Evolutionary conservation across 176 grass and related monocot genomes (phyloP).

Genomic region (Dactylis glomerata): DNA sequence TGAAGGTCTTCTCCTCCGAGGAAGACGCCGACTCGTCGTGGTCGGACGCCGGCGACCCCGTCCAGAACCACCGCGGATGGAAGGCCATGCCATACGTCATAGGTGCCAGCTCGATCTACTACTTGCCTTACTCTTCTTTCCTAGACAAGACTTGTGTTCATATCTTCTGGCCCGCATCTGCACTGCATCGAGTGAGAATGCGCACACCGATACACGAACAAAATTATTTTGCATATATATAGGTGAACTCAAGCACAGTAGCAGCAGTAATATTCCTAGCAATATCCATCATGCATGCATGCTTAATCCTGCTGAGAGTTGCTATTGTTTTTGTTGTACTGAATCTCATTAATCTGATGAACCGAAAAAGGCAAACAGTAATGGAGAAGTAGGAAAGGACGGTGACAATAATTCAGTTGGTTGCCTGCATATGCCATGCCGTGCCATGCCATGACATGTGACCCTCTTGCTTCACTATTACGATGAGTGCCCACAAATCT

Average conservation of each 20-base stretch:
- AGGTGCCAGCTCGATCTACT: conserved; percentile 5
- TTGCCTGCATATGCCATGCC: not conserved
- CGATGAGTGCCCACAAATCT: not conserved
- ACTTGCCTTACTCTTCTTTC: not conserved
- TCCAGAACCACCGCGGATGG: conserved; percentile 49
- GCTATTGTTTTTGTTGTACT: not conserved
- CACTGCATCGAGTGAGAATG: too few relatives aligned
- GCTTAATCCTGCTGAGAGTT: not conserved
- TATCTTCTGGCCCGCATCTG: too few relatives aligned
- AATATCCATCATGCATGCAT: not conserved
- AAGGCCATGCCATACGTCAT: conserved; percentile 80
- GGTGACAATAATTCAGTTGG: not conserved
- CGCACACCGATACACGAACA: too few relatives aligned
- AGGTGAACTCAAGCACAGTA: too few relatives aligned
- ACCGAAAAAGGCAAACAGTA: not conserved
- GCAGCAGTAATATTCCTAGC: not conserved
- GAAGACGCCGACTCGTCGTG: not conserved
- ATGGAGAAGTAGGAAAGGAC: not conserved
- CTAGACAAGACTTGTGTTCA: too few relatives aligned
- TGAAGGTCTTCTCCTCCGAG: not conserved
- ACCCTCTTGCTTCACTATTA: not conserved
- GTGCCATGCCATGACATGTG: not conserved
- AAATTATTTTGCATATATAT: too few relatives aligned
- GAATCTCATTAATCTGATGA: not conserved
- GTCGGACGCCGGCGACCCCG: not conserved